Evolutionary conservation across 2,329 filamentous ascomycete species (phyloP).

Genomic region (Gaeumannomyces sp.): DNA sequence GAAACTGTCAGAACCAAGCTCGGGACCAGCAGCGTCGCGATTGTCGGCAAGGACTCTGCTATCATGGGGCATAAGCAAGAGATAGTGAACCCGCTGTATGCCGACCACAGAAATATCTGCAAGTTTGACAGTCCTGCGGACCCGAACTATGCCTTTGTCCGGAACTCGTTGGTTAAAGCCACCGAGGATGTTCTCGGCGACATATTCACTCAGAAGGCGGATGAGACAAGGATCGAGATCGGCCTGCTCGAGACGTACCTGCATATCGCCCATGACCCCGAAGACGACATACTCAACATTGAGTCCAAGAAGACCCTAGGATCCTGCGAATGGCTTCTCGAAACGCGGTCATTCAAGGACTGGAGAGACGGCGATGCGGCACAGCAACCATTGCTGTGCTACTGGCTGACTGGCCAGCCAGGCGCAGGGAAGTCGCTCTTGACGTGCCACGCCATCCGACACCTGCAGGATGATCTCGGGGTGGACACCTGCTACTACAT

Average conservation of each 20-base stretch:
- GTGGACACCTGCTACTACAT: slow-evolving; percentile 3
- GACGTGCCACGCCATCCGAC: neutral
- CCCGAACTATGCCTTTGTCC: slow-evolving; percentile 26
- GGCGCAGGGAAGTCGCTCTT: slow-evolving; percentile 9
- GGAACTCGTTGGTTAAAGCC: slow-evolving; percentile 20
- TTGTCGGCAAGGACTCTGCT: slow-evolving; percentile 3
- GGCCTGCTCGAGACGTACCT: slow-evolving; percentile 14
- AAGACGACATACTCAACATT: slow-evolving; percentile 15
- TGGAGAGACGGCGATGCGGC: neutral
- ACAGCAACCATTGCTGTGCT: neutral
- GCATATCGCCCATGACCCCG: slow-evolving; percentile 12
- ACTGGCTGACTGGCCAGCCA: slow-evolving; percentile 2
- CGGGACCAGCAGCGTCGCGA: neutral
- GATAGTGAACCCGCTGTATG: slow-evolving; percentile 18
- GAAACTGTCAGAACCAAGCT: slow-evolving; percentile 16
- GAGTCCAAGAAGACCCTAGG: slow-evolving; percentile 1
- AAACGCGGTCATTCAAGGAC: neutral
- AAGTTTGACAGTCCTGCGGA: slow-evolving; percentile 26
- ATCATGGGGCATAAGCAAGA: slow-evolving; percentile 2
- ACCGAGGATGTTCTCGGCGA: slow-evolving; percentile 2
- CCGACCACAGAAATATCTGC: slow-evolving; percentile 30
- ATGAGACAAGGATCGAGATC: slow-evolving; percentile 4
- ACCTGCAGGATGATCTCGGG: neutral
- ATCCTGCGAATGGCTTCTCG: neutral
- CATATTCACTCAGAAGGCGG: neutral